Percentiles rank a stretch among this genome's conserved stretches.
Evolutionary conservation across 2,329 filamentous ascomycete genomes (phyloP).

Genomic region (Fonsecaea pedrosoi): DNA sequence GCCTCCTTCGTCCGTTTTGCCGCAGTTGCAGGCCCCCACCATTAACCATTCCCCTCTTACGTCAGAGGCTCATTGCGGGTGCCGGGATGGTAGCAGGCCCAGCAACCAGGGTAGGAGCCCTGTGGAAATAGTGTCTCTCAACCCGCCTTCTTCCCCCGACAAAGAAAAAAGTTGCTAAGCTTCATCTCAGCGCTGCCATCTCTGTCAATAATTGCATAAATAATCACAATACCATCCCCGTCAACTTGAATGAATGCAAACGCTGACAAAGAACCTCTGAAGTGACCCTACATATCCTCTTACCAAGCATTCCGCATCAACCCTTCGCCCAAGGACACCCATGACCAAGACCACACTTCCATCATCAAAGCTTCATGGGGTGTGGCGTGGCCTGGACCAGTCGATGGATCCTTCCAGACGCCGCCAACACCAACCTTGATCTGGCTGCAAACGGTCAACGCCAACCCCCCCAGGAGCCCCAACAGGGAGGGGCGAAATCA

Average conservation of each 20-base stretch:
- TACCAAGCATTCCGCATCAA: background rate
- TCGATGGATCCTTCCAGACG: constrained; percentile 24
- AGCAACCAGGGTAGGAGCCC: background rate
- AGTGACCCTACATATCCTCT: background rate
- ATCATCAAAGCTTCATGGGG: constrained; percentile 1
- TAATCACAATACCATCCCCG: too few relatives aligned
- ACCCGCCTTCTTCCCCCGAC: too few relatives aligned
- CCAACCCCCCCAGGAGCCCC: background rate
- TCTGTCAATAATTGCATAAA: too few relatives aligned
- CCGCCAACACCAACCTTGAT: constrained; percentile 7
- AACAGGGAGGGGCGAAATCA: constrained; percentile 3
- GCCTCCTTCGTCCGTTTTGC: constrained; percentile 3
- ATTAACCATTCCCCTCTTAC: background rate
- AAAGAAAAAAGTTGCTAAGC: too few relatives aligned
- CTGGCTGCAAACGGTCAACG: background rate
- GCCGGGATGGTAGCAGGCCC: background rate
- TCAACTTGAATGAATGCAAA: too few relatives aligned
- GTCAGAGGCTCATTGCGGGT: background rate
- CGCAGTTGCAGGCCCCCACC: background rate
- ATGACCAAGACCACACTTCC: background rate
- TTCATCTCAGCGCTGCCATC: too few relatives aligned
- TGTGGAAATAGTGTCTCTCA: too few relatives aligned
- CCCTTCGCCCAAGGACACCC: background rate
- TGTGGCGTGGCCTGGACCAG: constrained; percentile 19
- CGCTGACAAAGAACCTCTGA: too few relatives aligned